Evolutionary conservation across 768 basidiomycete species (phyloP).

Genomic region (Suillus clintonianus): DNA sequence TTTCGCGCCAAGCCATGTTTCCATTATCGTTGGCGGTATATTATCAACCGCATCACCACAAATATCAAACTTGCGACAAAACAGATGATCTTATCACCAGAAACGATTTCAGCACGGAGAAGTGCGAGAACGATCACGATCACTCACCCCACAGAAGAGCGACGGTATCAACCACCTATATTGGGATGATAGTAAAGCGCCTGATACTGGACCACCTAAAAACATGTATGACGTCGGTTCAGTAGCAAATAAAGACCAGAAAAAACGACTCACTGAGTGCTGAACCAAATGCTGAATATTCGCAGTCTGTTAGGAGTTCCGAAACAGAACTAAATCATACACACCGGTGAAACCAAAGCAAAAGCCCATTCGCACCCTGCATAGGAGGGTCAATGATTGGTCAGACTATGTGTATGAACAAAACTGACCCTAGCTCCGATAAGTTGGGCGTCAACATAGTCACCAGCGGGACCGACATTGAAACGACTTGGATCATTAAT

Average conservation of each 20-base stretch:
- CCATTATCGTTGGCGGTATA: background rate
- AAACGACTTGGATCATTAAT: slow-evolving; percentile 32
- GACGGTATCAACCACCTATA: slow-evolving; percentile 63
- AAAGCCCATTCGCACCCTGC: slow-evolving; percentile 44
- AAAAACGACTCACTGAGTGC: slow-evolving; percentile 16
- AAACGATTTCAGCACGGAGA: background rate
- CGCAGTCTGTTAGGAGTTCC: too few relatives aligned
- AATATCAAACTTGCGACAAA: background rate
- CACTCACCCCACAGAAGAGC: slow-evolving; percentile 49
- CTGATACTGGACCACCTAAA: slow-evolving; percentile 57
- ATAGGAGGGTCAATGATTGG: background rate
- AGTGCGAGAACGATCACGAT: background rate
- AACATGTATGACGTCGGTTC: slow-evolving; percentile 32
- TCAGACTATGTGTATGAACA: background rate
- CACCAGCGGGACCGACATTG: slow-evolving; percentile 44
- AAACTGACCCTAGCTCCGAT: slow-evolving; percentile 51
- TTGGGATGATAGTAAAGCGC: slow-evolving; percentile 50
- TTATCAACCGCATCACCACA: background rate
- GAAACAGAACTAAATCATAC: slow-evolving; percentile 6
- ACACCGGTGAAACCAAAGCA: slow-evolving; percentile 47
- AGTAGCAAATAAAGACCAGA: slow-evolving; percentile 1
- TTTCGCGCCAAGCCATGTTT: background rate
- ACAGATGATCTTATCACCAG: background rate
- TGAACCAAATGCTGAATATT: slow-evolving; percentile 20
- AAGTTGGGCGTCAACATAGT: slow-evolving; percentile 45